phyloP scores from a whole-genome alignment of 1,284 basidiomycete genomes.

The Cutaneotrichosporon sp. region DNA sequence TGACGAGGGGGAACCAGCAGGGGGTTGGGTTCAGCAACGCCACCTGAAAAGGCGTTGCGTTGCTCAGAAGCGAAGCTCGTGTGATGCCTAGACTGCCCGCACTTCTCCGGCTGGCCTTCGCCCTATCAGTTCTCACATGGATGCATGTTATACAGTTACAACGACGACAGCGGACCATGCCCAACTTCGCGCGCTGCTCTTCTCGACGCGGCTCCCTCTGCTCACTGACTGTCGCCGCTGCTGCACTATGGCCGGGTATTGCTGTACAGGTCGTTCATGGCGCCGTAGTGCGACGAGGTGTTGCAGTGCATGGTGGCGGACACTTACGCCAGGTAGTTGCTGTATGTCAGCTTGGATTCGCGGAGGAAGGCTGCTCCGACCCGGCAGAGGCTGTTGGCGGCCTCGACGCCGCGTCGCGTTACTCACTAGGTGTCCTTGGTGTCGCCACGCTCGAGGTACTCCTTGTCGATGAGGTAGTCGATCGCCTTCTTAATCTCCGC shows the following conservation, averaged over 20 bases:
- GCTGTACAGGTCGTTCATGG: background rate
- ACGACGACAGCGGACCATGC: background rate
- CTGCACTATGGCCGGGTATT: background rate
- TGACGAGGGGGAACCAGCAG: too few species aligned
- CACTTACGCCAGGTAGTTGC: slow-evolving; percentile 36
- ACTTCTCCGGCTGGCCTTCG: too few species aligned
- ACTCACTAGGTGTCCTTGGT: slow-evolving; percentile 55
- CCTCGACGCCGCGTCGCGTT: background rate
- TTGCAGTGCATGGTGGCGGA: background rate
- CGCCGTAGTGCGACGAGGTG: background rate
- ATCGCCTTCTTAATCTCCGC: slow-evolving; percentile 71
- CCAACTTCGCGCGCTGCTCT: background rate
- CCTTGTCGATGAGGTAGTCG: slow-evolving; percentile 93
- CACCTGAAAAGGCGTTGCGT: too few species aligned
- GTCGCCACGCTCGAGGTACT: slow-evolving; percentile 92
- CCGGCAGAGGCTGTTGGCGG: too few species aligned
- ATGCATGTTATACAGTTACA: slow-evolving; percentile 16
- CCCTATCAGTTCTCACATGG: too few species aligned
- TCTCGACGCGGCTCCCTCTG: background rate
- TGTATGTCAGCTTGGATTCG: slow-evolving; percentile 22
- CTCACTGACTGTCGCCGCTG: background rate
- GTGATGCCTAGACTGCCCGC: too few species aligned
- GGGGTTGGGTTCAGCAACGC: too few species aligned
- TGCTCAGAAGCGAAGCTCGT: too few species aligned
- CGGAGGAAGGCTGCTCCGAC: too few species aligned